These are phyloP conservation scores for Cronartium quercuum DNA, from an alignment of 1,284 basidiomycete species.

Conservation along the genomic window DNA sequence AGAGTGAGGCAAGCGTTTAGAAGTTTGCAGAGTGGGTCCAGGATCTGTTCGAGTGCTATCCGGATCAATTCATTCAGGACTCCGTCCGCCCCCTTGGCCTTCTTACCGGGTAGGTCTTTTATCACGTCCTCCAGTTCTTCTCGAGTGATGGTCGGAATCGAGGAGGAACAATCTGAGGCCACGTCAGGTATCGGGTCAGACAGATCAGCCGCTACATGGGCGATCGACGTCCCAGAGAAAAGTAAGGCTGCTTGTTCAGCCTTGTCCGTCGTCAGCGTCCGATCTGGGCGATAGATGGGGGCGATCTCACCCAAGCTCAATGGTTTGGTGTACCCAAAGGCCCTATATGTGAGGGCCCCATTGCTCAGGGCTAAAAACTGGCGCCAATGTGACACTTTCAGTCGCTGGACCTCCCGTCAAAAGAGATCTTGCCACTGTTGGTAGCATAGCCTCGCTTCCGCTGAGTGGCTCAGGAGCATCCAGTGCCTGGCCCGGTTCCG, in stretches of 20 bases:
- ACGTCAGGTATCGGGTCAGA: neutral
- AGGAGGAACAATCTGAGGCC: neutral
- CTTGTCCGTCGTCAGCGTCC: neutral
- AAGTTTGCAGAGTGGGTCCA: neutral
- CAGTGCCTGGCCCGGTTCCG: neutral
- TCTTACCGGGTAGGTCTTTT: neutral
- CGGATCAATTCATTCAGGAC: neutral
- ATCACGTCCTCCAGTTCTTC: neutral
- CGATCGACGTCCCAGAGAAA: neutral
- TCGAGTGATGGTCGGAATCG: neutral
- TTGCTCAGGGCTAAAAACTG: neutral
- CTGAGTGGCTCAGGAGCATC: neutral
- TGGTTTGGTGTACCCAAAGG: neutral
- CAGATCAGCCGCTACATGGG: neutral
- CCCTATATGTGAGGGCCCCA: neutral
- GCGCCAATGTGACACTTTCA: neutral
- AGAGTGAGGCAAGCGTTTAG: neutral
- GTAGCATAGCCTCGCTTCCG: neutral
- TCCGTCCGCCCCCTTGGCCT: neutral
- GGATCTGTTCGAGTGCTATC: neutral
- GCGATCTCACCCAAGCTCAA: neutral
- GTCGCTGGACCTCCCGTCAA: neutral
- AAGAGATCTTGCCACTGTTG: neutral
- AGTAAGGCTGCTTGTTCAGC: neutral
- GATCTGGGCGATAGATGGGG: neutral